These are phyloP conservation scores for Cladosporium velox DNA, from an alignment of 2,329 filamentous ascomycete genomes.

Conservation along the genomic window DNA sequence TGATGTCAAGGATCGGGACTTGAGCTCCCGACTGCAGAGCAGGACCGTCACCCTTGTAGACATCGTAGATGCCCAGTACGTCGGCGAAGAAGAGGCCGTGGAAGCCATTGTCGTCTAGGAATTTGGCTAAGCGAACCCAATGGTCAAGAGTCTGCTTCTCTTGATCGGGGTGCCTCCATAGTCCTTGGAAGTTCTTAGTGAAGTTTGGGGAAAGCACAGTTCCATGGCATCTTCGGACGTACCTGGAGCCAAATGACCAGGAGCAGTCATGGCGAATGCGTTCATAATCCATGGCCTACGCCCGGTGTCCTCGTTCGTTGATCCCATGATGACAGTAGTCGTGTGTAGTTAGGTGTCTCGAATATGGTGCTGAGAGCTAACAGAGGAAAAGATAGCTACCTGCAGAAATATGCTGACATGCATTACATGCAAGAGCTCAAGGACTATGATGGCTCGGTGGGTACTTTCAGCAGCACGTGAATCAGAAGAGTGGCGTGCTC, in stretches of 20 bases:
- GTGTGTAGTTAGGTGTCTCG: not conserved
- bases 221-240: not conserved
- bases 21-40: slow-evolving; percentile 64
- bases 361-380: not conserved
- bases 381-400: not conserved
- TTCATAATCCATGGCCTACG: slow-evolving; percentile 49
- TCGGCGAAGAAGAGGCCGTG: slow-evolving; percentile 56
- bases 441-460: not conserved
- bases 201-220: no score
- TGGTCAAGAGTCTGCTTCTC: slow-evolving; percentile 47
- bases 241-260: slow-evolving; percentile 50
- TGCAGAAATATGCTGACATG: not conserved
- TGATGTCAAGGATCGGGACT: slow-evolving; percentile 65
- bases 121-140: slow-evolving; percentile 52
- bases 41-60: slow-evolving; percentile 47
- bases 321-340: slow-evolving; percentile 8
- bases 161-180: slow-evolving; percentile 36
- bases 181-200: slow-evolving; percentile 23
- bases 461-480: not conserved
- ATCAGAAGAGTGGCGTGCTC: slow-evolving; percentile 14
- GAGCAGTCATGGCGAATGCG: slow-evolving; percentile 51
- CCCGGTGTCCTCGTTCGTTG: not conserved
- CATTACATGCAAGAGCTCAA: slow-evolving; percentile 4
- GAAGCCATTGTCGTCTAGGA: slow-evolving; percentile 52
- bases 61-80: slow-evolving; percentile 50